These are phyloP conservation scores for Boechera divaricarpa DNA, from an alignment of 345 rosid genomes.

Conservation along the genomic window DNA sequence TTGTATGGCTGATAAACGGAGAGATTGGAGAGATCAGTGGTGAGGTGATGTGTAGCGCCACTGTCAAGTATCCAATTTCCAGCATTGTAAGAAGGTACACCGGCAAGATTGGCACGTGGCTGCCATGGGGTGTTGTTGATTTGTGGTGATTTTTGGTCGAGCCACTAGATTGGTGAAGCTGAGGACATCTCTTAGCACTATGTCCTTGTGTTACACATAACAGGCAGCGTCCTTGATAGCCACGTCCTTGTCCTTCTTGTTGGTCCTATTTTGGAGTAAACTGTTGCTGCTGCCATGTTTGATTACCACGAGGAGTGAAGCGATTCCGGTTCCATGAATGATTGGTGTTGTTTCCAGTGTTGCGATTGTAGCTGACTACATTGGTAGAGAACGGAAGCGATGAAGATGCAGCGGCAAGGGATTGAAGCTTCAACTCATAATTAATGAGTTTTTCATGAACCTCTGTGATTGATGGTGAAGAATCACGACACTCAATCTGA, in stretches of 20 bases:
- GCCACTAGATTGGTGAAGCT: too few species aligned
- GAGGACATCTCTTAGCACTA: too few species aligned
- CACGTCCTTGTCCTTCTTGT: too few species aligned
- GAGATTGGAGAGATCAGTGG: neutral
- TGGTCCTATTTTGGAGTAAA: too few species aligned
- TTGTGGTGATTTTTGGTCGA: too few species aligned
- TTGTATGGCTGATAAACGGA: neutral
- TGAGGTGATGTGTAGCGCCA: neutral
- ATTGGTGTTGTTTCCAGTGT: neutral
- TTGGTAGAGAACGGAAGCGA: neutral
- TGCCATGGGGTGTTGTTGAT: neutral
- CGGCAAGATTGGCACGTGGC: neutral
- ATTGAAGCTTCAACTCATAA: neutral
- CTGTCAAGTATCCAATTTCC: too few species aligned
- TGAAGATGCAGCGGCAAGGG: neutral
- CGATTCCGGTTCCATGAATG: too few species aligned
- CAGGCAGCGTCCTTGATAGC: too few species aligned
- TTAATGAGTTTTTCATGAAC: neutral
- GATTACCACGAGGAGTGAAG: too few species aligned
- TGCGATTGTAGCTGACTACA: neutral
- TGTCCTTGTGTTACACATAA: too few species aligned
- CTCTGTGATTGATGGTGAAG: neutral
- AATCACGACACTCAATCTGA: neutral
- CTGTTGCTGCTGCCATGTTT: too few species aligned
- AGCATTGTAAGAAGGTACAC: rapidly evolving